phyloP scores from a whole-genome alignment of 257 asterid genomes.

The Jasminum sambac region DNA sequence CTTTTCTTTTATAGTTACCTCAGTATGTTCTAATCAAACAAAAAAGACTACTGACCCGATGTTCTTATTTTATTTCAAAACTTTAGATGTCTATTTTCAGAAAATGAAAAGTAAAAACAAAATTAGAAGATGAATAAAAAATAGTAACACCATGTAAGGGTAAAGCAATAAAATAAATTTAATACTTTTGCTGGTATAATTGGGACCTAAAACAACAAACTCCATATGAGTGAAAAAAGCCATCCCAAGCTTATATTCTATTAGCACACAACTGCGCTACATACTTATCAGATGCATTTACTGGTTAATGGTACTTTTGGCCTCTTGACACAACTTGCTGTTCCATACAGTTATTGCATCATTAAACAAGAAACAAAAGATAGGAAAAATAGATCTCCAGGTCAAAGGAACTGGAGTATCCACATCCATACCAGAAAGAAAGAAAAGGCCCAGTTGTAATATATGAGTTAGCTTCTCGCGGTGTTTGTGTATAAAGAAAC shows the following conservation, averaged over 20 bases:
- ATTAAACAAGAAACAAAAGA: not conserved
- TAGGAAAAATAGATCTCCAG: not conserved
- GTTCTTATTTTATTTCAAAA: not conserved
- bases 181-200: not conserved
- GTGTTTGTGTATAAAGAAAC: not conserved
- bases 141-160: not conserved
- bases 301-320: not conserved
- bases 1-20: not conserved
- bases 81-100: not conserved
- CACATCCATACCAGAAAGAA: not conserved
- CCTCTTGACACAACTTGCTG: not conserved
- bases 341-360: not conserved
- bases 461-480: not conserved
- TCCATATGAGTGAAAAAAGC: not conserved
- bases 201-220: not conserved
- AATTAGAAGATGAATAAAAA: not conserved
- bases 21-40: not conserved
- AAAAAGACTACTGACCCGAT: not conserved
- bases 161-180: too few relatives aligned
- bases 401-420: not conserved
- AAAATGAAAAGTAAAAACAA: too few relatives aligned
- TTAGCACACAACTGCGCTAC: not conserved
- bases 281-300: not conserved
- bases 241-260: not conserved
- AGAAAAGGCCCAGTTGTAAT: not conserved